phyloP scores from a whole-genome alignment of 2,329 filamentous ascomycete genomes.

The Tetracladium maxilliforme region DNA sequence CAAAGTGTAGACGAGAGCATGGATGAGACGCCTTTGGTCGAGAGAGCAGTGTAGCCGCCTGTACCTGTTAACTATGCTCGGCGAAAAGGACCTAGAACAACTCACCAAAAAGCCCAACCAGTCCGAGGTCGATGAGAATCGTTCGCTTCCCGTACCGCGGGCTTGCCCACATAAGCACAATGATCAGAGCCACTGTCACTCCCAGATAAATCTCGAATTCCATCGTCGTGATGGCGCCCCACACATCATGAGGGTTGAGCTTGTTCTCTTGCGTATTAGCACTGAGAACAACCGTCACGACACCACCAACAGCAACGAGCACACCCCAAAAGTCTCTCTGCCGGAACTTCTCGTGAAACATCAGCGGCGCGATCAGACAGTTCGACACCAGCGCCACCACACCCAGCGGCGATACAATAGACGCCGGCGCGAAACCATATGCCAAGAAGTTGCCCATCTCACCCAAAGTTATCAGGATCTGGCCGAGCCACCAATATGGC shows the following conservation, averaged over 20 bases:
- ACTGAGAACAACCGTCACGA: conserved; percentile 84
- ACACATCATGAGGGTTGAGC: conserved; percentile 80
- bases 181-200: conserved; percentile 60
- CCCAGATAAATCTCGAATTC: conserved; percentile 86
- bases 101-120: conserved; percentile 85
- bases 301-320: conserved; percentile 70
- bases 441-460: conserved; percentile 95
- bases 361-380: conserved; percentile 86
- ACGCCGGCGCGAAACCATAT: conserved; percentile 94
- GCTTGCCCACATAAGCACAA: conserved; percentile 68
- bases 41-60: conserved; percentile 93
- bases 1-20: conserved; percentile 85
- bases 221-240: conserved; percentile 72
- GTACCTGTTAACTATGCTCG: conserved; percentile 5
- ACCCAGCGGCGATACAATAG: conserved; percentile 88
- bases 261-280: conserved; percentile 83
- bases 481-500: conserved; percentile 92
- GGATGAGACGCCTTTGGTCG: conserved; percentile 92
- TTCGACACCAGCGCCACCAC: conserved; percentile 96
- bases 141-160: conserved; percentile 70
- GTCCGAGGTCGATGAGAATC: conserved; percentile 81
- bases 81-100: conserved; percentile 8
- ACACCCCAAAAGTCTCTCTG: conserved; percentile 78
- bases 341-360: conserved; percentile 85
- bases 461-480: conserved; percentile 81